These are phyloP conservation scores for Parafenestella ontariensis DNA, from an alignment of 2,329 filamentous ascomycete species.

Conservation along the genomic window DNA sequence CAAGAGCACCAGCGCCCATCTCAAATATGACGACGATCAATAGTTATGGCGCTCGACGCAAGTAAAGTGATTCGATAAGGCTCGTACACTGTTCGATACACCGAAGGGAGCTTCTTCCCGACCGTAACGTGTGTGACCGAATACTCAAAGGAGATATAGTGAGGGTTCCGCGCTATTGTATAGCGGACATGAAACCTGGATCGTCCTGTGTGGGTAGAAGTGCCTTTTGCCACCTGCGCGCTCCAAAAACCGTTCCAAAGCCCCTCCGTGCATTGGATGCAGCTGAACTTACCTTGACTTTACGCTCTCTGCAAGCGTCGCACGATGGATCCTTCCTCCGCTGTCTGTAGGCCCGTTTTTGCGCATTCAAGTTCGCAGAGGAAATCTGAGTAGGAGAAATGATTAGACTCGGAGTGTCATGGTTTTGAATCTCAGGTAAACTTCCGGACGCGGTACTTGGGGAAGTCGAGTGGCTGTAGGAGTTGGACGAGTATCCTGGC, in stretches of 20 bases:
- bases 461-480: slow-evolving; percentile 46
- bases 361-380: slow-evolving; percentile 67
- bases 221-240: neutral
- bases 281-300: slow-evolving; percentile 64
- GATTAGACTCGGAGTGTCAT: slow-evolving; percentile 47
- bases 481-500: slow-evolving; percentile 38
- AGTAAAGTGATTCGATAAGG: neutral
- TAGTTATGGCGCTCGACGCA: neutral
- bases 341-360: slow-evolving; percentile 94
- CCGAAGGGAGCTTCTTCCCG: neutral
- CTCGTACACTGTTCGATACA: neutral
- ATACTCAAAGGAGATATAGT: too few species aligned
- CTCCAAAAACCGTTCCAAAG: neutral
- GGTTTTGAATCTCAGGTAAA: slow-evolving; percentile 35
- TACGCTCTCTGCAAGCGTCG: slow-evolving; percentile 89
- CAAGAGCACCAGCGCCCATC: neutral
- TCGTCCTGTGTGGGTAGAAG: neutral
- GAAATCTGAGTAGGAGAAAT: slow-evolving; percentile 52
- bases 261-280: neutral
- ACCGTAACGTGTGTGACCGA: neutral
- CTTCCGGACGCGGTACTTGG: slow-evolving; percentile 45
- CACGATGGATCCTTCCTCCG: slow-evolving; percentile 96
- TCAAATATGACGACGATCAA: neutral
- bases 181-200: neutral
- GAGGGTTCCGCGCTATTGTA: neutral